phyloP scores from a whole-genome alignment of 2,329 filamentous ascomycete genomes.

The Botrytis hyacinthi region DNA sequence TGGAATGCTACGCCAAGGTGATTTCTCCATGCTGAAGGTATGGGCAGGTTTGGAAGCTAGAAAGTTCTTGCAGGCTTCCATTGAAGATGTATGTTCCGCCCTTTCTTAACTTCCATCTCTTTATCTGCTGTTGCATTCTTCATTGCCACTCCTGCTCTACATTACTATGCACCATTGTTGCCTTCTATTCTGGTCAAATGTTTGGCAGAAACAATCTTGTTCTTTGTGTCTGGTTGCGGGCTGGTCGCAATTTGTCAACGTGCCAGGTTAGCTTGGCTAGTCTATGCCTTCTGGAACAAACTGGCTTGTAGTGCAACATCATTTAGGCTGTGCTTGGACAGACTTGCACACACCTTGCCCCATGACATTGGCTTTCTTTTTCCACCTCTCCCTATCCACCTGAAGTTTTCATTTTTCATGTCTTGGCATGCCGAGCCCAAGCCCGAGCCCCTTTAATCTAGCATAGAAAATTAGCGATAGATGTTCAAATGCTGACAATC shows the following conservation, averaged over 20 bases:
- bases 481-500: neutral
- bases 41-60: conserved; percentile 90
- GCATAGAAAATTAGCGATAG: neutral
- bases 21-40: conserved; percentile 82
- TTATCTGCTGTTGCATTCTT: neutral
- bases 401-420: neutral
- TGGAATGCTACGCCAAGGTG: conserved; percentile 66
- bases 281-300: neutral
- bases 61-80: conserved; percentile 83
- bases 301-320: neutral
- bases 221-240: neutral
- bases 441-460: neutral
- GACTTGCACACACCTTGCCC: neutral
- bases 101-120: conserved; percentile 13
- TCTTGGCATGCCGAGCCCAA: neutral
- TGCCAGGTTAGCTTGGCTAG: neutral
- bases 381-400: neutral
- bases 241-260: neutral
- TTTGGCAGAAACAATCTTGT: neutral
- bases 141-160: neutral
- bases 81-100: conserved; percentile 69
- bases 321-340: neutral
- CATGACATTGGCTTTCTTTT: neutral
- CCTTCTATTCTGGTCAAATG: neutral
- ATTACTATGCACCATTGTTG: neutral